A percentile compares a stretch with the other conserved stretches of the same genome.
Evolutionary conservation across 1,139 yeast genomes (phyloP).

Genomic region (Candida tropicalis): DNA sequence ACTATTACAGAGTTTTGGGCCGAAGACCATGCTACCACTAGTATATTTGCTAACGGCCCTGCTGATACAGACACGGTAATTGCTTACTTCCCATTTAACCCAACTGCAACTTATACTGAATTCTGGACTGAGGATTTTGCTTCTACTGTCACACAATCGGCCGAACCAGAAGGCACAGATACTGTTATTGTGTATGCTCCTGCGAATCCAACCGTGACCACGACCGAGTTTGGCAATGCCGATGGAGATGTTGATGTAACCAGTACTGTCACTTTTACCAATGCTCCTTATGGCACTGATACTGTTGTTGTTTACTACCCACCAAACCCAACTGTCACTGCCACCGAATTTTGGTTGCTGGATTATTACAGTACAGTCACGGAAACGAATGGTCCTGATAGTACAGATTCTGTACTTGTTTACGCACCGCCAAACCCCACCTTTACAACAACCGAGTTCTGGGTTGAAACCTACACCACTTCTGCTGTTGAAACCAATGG

Average conservation of each 20-base stretch:
- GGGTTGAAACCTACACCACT: constrained; percentile 11
- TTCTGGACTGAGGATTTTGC: constrained; percentile 9
- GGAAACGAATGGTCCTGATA: constrained; percentile 13
- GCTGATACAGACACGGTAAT: constrained; percentile 17
- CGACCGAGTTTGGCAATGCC: constrained; percentile 17
- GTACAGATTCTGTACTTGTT: constrained; percentile 19
- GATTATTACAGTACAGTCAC: constrained; percentile 15
- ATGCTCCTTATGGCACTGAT: constrained; percentile 12
- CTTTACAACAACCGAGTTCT: constrained; percentile 3
- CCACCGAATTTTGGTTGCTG: constrained; percentile 1
- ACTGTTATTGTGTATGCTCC: constrained; percentile 24
- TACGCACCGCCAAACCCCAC: constrained; percentile 14
- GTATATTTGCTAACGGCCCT: constrained; percentile 11
- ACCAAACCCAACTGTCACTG: constrained; percentile 11
- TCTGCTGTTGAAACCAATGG: constrained; percentile 10
- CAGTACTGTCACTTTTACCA: constrained; percentile 15
- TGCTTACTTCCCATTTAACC: constrained; percentile 16
- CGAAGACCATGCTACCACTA: constrained; percentile 12
- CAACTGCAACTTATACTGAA: constrained; percentile 10
- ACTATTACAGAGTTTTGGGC: constrained; percentile 9
- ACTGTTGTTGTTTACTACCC: constrained; percentile 21
- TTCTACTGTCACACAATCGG: constrained; percentile 14
- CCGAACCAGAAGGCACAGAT: constrained; percentile 17
- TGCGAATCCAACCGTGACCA: constrained; percentile 14
- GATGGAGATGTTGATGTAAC: no score